Evolutionary conservation across 2,329 filamentous ascomycete species (phyloP), one percentile per base, ranked within the genome.

Genomic region (Mycocentrospora acerina): DNA sequence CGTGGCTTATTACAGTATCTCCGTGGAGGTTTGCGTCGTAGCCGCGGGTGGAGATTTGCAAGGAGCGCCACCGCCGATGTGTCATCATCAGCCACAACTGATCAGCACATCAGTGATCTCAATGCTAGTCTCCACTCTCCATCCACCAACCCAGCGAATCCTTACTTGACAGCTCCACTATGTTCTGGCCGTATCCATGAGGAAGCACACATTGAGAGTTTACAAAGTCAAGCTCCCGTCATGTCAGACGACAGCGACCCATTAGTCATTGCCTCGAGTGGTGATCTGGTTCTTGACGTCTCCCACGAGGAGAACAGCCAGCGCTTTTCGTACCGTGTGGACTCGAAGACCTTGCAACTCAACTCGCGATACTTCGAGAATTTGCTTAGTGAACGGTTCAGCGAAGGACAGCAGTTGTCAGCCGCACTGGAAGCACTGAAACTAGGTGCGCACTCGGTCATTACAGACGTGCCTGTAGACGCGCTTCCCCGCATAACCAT

Each of bases 361-460:
- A 74, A 79, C 44, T 89, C 85, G 4, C 78, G 78, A 40, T 90
- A 88, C 64, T 90, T 90, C 60, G 75, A 74, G 38, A 81, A 80
- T 40, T 74, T 90, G 12, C 73, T 90, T 2, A 77, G 79, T 8
- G 78, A 83, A 45, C 72, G 79, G 38, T 87, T 88, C 60, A 71
- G 76, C 37, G 84, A 90, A 68, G 78, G 79, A 7, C 72, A 73
- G 32, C 62, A 73, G 24, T 71, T 89, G 27, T 65, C 73, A 9
- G 69, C 71, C 3, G 69, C 71, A 5, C 75, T 85, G 29, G 70
- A 68, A 4, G 62, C 66, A 3, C 71, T 89, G 12, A 65, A 69
- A 3, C 54, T 74, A n/a, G 38, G 44, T 9, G 55, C 52, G 16
- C 72, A 76, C 35, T 53, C 77, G 17, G 70, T 69, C 29, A 72